Evolutionary conservation across 2,329 filamentous ascomycete species (phyloP).

Genomic region (Penicillium sp.): DNA sequence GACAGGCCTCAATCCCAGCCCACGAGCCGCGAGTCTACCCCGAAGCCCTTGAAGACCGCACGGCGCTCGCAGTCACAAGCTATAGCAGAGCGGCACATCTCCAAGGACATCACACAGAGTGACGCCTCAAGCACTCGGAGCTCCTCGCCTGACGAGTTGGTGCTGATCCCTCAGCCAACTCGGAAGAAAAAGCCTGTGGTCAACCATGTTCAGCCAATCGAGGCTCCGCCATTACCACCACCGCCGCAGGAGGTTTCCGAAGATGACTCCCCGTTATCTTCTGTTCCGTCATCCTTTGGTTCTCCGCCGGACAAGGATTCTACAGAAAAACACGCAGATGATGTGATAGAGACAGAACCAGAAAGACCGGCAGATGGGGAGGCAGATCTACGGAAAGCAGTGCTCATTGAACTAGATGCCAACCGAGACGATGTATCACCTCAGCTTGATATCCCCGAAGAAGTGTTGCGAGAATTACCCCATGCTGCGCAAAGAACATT

Average conservation of each 20-base stretch:
- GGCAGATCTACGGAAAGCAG: neutral
- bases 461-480: slow-evolving; percentile 21
- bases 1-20: neutral
- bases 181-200: slow-evolving; percentile 6
- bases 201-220: slow-evolving; percentile 4
- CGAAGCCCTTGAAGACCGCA: neutral
- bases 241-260: slow-evolving; percentile 10
- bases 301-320: slow-evolving; percentile 9
- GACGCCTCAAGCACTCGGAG: slow-evolving; percentile 8
- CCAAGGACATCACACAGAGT: neutral
- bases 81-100: neutral
- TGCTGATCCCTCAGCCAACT: slow-evolving; percentile 21
- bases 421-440: slow-evolving; percentile 14
- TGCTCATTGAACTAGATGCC: neutral
- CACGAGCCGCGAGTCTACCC: slow-evolving; percentile 6
- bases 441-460: slow-evolving; percentile 22
- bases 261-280: slow-evolving; percentile 32
- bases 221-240: neutral
- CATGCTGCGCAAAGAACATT: slow-evolving; percentile 29
- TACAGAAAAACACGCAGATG: neutral
- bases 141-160: slow-evolving; percentile 34
- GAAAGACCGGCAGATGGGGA: neutral
- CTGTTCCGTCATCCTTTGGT: slow-evolving; percentile 26
- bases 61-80: neutral
- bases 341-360: neutral